Percentiles rank a stretch among this genome's conserved stretches.
Evolutionary conservation across 306 rosid genomes (phyloP).

Genomic region (Vicia faba): DNA sequence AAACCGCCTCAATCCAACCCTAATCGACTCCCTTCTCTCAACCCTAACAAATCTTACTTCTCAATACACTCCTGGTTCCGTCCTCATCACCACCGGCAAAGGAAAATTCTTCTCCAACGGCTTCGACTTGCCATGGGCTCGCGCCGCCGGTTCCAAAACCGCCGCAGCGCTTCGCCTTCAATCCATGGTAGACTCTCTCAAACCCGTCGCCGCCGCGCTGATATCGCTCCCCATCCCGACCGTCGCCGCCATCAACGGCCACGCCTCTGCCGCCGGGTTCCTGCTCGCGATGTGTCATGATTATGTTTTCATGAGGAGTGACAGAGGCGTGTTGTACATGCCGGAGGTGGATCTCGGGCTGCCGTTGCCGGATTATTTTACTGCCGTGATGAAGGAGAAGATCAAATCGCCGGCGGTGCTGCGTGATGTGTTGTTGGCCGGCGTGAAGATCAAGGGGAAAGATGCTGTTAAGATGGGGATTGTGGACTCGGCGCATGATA

Average conservation of each 20-base stretch:
- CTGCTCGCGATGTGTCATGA: conserved; percentile 62
- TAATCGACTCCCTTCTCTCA: conserved; percentile 53
- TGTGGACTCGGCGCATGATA: conserved; percentile 64
- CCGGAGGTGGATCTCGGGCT: conserved; percentile 65
- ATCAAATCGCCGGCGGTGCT: conserved; percentile 44
- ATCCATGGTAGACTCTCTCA: conserved; percentile 46
- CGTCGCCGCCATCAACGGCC: conserved; percentile 68
- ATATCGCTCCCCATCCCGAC: conserved; percentile 76
- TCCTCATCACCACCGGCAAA: conserved; percentile 69
- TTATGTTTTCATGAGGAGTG: conserved; percentile 62
- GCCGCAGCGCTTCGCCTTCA: conserved; percentile 46
- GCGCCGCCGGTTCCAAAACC: conserved; percentile 46
- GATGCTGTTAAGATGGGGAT: conserved; percentile 65
- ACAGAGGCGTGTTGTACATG: conserved; percentile 69
- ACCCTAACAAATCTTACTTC: conserved; percentile 46
- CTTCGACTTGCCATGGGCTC: conserved; percentile 74
- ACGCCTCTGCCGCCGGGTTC: conserved; percentile 63
- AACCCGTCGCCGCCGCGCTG: conserved; percentile 56
- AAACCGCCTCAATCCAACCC: conserved; percentile 57
- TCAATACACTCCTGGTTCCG: conserved; percentile 58
- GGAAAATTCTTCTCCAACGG: conserved; percentile 81
- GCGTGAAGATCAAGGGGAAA: conserved; percentile 49
- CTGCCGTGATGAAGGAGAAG: conserved; percentile 47
- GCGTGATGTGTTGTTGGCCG: conserved; percentile 55
- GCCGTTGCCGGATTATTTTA: conserved; percentile 63